Percentiles rank a stretch among this genome's conserved stretches.
Conservation (phyloP, 176 grass and related monocot species). For the Typha latifolia region DNA sequence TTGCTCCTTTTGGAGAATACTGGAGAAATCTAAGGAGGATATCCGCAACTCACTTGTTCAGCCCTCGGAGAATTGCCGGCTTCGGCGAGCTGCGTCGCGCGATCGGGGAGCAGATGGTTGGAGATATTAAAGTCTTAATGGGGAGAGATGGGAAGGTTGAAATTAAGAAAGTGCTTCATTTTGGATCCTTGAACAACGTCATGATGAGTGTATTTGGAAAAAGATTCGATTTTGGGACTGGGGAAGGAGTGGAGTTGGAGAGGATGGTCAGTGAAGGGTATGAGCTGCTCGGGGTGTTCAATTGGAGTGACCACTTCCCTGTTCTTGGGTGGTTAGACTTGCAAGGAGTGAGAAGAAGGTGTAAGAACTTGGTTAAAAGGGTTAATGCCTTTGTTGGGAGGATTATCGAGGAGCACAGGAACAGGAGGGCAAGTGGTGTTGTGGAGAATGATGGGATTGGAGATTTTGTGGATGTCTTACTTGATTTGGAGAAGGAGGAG, state of each 20-base stretch:
- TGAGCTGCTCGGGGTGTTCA: conserved; percentile 49
- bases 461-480: conserved; percentile 59
- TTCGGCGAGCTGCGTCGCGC: conserved; percentile 13
- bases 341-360: conserved; percentile 50
- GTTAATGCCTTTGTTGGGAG: conserved; percentile 48
- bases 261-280: conserved; percentile 62
- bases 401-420: conserved; percentile 52
- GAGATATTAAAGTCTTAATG: conserved; percentile 24
- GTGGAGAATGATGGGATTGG: conserved; percentile 4
- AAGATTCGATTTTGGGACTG: conserved; percentile 25
- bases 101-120: conserved; percentile 37
- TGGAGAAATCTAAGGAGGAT: conserved; percentile 59
- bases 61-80: conserved; percentile 40
- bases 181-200: conserved; percentile 43
- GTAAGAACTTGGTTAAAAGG: conserved; percentile 29
- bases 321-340: conserved; percentile 47
- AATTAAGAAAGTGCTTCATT: conserved; percentile 32
- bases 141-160: conserved; percentile 18
- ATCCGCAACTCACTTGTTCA: conserved; percentile 43
- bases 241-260: conserved; percentile 35
- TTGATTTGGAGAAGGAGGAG: conserved; percentile 41
- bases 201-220: conserved; percentile 53
- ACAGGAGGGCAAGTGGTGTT: conserved; percentile 1
- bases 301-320: conserved; percentile 62
- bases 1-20: conserved; percentile 55